A percentile compares a stretch with the other conserved stretches of the same genome.
phyloP scores from a whole-genome alignment of 805 yeast species.

The Ogataea methanolica region DNA sequence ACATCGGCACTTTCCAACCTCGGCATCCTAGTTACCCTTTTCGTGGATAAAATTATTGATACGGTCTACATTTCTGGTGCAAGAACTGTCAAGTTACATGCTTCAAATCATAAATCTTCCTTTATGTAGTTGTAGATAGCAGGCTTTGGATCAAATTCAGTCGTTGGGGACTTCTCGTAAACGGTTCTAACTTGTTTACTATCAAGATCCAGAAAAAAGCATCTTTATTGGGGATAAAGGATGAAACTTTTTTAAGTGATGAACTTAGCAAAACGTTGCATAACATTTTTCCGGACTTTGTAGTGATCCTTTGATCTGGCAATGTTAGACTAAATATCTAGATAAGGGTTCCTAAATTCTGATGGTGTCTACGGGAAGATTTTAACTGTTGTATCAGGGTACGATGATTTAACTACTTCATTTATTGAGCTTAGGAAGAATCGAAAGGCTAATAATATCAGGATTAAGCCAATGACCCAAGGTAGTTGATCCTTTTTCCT shows the following conservation, averaged over 20 bases:
- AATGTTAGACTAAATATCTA: constrained; percentile 19
- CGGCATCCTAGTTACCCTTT: not conserved
- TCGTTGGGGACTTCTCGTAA: constrained; percentile 18
- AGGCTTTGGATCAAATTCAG: constrained; percentile 23
- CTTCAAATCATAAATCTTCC: constrained; percentile 11
- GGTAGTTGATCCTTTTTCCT: not conserved
- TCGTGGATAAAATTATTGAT: not conserved
- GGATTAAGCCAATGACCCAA: not conserved
- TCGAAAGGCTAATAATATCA: not conserved
- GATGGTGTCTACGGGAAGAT: not conserved
- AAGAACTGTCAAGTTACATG: not conserved
- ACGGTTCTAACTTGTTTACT: constrained; percentile 19
- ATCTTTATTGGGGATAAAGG: constrained; percentile 25
- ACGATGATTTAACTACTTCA: not conserved
- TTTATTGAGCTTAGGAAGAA: not conserved
- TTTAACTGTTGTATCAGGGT: not conserved
- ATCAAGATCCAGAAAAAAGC: constrained; percentile 12
- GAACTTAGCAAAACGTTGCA: constrained; percentile 38
- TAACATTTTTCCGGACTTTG: constrained; percentile 13
- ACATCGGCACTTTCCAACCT: not conserved
- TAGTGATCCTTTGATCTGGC: constrained; percentile 26
- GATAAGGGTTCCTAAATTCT: not conserved
- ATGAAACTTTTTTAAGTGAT: constrained; percentile 49
- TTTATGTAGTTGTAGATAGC: constrained; percentile 21
- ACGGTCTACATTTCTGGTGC: too few relatives aligned